A percentile compares a stretch with the other conserved stretches of the same genome.
Conservation (phyloP, 2,329 filamentous ascomycete species). For the Trichoderma hamatum region DNA sequence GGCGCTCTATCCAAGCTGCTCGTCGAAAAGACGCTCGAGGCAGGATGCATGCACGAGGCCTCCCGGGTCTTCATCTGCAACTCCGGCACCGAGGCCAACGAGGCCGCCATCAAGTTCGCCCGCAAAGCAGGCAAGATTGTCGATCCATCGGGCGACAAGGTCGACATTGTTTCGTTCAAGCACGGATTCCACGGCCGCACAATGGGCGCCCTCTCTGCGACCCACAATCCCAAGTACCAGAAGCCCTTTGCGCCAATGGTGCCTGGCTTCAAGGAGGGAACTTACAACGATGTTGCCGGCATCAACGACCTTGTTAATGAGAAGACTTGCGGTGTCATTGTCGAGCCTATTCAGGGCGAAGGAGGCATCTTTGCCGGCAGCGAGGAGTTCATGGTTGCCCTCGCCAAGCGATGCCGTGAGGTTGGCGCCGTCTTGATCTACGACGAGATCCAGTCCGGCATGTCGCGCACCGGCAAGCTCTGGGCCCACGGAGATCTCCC, state of each 20-base stretch:
- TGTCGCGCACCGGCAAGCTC: slow-evolving; percentile 81
- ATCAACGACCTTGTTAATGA: slow-evolving; percentile 77
- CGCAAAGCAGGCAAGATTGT: slow-evolving; percentile 82
- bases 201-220: slow-evolving; percentile 93
- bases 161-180: slow-evolving; percentile 87
- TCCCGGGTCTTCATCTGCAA: slow-evolving; percentile 90
- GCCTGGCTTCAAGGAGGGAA: slow-evolving; percentile 86
- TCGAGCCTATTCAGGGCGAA: slow-evolving; percentile 97
- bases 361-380: slow-evolving; percentile 86
- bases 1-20: slow-evolving; percentile 84
- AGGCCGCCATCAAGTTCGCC: slow-evolving; percentile 96
- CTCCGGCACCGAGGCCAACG: slow-evolving; percentile 95
- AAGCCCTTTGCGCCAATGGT: slow-evolving; percentile 93
- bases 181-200: slow-evolving; percentile 95
- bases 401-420: slow-evolving; percentile 82
- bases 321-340: slow-evolving; percentile 88
- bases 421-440: slow-evolving; percentile 90
- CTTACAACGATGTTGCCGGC: slow-evolving; percentile 76
- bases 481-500: slow-evolving; percentile 85
- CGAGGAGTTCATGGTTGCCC: slow-evolving; percentile 78
- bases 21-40: slow-evolving; percentile 76
- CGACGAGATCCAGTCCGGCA: slow-evolving; percentile 96
- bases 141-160: slow-evolving; percentile 72
- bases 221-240: slow-evolving; percentile 97
- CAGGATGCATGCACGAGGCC: slow-evolving; percentile 80